Base-by-base conservation (phyloP, 768 basidiomycete genomes). In the Tephrocybe sp. region DNA sequence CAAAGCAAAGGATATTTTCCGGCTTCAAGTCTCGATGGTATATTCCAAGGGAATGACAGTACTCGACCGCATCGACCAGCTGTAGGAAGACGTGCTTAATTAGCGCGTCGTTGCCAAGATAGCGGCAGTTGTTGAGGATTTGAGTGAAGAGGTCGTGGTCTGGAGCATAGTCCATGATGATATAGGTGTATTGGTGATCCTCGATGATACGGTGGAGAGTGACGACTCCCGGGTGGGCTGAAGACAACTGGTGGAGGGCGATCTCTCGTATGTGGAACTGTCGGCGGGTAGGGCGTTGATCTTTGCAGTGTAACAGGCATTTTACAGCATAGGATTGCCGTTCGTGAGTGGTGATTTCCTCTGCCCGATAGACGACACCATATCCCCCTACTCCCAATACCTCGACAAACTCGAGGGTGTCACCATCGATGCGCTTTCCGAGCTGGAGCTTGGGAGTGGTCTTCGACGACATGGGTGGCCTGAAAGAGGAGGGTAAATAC, bases 1-100 rank as follows among this genome's bases (percentile, higher is more conserved):
- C 78, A 73, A 86, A 88, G 68, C 92, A 95, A 38, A 98, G 75
- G 49, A 97, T 83, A 65, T 92, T 97, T 73, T 99, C 96, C 4
- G 96, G 96, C 75, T 98, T 99, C 63, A 99, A 73, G 66, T 98
- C 96, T 37, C 96, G 89, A 66, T 98, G 96, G 72, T 90, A 96
- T 61, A 99, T 92, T 37, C 91, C 91, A 40, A 89, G 74, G 16
- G 81, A 80, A 68, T 99, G 96, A 67, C 92, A 94, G 68, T 94
- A 89, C 59, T 92, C 87, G 62, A 98, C 89, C 5, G 92, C 91
- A 60, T 96, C 92, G 58, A 98, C 76, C 57, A 99, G 80, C 67
- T 99, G 96, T 48, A 93, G 75, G 72, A 98, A 98, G 56, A 96
- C 86, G 54, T 84, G 78, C 63, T 86, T 90, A 72, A 98, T 95